Base-by-base conservation (phyloP, 345 rosid genomes). In the Hibiscus syriacus region DNA sequence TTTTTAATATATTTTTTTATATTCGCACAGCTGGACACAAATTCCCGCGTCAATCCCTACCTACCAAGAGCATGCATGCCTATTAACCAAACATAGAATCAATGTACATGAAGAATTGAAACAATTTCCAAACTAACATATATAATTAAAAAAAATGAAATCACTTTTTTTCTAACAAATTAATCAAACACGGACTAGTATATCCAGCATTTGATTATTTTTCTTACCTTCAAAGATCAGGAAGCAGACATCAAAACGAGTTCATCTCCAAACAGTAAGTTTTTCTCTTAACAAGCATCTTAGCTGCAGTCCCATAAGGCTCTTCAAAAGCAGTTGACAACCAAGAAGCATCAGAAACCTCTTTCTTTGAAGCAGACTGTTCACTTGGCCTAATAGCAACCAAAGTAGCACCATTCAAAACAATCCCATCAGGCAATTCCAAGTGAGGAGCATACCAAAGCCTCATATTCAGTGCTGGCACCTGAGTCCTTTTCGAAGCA, bases 201-300 rank as follows among this genome's bases (percentile, higher is more conserved):
- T n/a, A 59, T 30, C 20, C 34, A 59, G 41, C 8, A 43, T 16
- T 63, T 2, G 14, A 43, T 36, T 49, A 25, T n/a, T 23, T n/a
- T n/a, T 45, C 54, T 46, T 75, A 87, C 83, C 82, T 75, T 64
- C 57, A 32, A 34, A 52, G 63, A 66, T 39, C 43, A 49, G 32
- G 50, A 19, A 14, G 1, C 3, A 6, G 9, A 45, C 32, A 64
- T 89, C 82, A 95, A 71, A 95, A 92, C 23, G 98, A 92, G 85
- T 95, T 95, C 99, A 95, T 95, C 83, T 95, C 99, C 76, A 95
- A 75, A 72, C 96, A 95, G 75, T 95, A 92, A 29, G 96, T 95
- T 79, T 86, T 87, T 73, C 99, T 80, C 81, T 90, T 95, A 9
- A 87, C 86, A 3, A 95, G 80, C 97, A 95, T 88, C 84, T 82